Evolutionary conservation across 768 basidiomycete genomes (phyloP).

Genomic region (Lactarius akahatsu): DNA sequence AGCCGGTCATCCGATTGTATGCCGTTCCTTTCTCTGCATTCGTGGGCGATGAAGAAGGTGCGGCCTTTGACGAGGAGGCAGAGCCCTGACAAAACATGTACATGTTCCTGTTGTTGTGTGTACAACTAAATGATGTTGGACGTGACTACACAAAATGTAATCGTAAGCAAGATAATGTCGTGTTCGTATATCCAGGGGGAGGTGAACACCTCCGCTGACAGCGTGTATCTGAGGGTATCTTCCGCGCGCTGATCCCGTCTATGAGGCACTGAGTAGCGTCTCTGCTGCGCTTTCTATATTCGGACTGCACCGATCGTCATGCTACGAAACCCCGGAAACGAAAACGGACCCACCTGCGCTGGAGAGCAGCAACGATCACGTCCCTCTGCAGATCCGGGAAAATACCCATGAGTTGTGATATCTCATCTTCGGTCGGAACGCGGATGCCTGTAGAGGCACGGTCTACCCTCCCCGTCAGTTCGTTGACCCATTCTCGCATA

Average conservation of each 20-base stretch:
- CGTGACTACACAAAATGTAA: constrained; percentile 10
- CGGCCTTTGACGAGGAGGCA: constrained; percentile 45
- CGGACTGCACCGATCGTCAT: constrained; percentile 45
- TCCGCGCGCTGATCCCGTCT: background rate
- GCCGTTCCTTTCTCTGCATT: constrained; percentile 88
- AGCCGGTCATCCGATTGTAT: constrained; percentile 95
- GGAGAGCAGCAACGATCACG: constrained; percentile 70
- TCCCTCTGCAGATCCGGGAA: constrained; percentile 80
- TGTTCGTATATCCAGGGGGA: constrained; percentile 1
- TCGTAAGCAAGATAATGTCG: background rate
- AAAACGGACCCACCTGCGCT: constrained; percentile 62
- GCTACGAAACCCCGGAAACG: constrained; percentile 21
- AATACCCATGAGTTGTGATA: constrained; percentile 71
- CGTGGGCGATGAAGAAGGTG: constrained; percentile 63
- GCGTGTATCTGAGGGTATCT: background rate
- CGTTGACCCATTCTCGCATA: constrained; percentile 77
- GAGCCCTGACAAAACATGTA: constrained; percentile 32
- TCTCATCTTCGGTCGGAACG: constrained; percentile 74
- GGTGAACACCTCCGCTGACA: background rate
- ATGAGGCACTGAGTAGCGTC: constrained; percentile 56
- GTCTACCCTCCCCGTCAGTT: constrained; percentile 65
- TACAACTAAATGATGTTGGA: constrained; percentile 5
- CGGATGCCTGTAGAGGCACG: constrained; percentile 57
- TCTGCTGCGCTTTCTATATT: constrained; percentile 84
- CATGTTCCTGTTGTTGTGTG: constrained; percentile 1